Evolutionary conservation across 805 yeast genomes (phyloP).

Genomic region (Spathaspora hagerdaliae): DNA sequence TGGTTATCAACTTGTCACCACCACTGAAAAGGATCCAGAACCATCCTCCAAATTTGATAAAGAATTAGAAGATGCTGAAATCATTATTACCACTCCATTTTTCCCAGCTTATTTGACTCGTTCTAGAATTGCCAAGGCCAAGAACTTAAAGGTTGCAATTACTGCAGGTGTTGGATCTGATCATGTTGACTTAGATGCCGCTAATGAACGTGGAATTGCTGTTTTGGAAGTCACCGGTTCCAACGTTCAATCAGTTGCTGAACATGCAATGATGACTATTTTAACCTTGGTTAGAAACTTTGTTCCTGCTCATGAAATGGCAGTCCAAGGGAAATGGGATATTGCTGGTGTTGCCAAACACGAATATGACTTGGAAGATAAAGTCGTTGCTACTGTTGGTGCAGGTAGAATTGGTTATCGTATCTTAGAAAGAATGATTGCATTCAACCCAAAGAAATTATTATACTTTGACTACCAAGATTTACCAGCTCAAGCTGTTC

Average conservation of each 20-base stretch:
- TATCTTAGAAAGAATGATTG: conserved; percentile 64
- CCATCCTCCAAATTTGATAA: conserved; percentile 54
- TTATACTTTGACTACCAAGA: conserved; percentile 74
- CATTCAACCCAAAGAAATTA: conserved; percentile 72
- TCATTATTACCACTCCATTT: conserved; percentile 79
- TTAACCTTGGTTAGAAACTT: conserved; percentile 69
- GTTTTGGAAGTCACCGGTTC: conserved; percentile 83
- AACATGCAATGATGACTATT: conserved; percentile 74
- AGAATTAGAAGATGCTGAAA: conserved; percentile 67
- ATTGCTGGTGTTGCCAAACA: conserved; percentile 74
- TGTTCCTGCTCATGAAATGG: conserved; percentile 74
- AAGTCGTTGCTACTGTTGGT: conserved; percentile 76
- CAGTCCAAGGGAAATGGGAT: conserved; percentile 62
- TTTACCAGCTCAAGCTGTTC: conserved; percentile 48
- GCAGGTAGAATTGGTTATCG: conserved; percentile 80
- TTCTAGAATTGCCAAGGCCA: conserved; percentile 65
- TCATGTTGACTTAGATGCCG: conserved; percentile 69
- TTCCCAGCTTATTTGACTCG: conserved; percentile 73
- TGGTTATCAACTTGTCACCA: conserved; percentile 66
- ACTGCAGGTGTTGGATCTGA: conserved; percentile 89
- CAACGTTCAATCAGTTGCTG: conserved; percentile 77
- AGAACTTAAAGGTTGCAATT: conserved; percentile 62
- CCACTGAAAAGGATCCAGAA: conserved; percentile 65
- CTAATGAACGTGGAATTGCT: conserved; percentile 58
- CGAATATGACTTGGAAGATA: conserved; percentile 71